Evolutionary conservation across 768 basidiomycete genomes (phyloP).

Genomic region (Strobilomyces echinocephalus): DNA sequence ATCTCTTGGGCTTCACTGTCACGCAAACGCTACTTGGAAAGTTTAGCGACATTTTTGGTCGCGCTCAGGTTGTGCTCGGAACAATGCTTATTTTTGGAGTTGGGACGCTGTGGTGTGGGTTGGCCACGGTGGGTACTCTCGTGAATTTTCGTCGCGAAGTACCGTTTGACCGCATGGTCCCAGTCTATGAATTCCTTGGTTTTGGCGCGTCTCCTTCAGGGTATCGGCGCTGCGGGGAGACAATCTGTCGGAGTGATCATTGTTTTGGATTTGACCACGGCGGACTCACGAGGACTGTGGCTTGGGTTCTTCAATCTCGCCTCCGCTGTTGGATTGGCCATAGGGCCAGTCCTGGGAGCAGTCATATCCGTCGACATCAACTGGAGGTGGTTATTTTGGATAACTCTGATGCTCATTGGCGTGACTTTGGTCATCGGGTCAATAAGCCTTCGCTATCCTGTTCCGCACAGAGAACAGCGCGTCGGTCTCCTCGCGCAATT

Average conservation of each 20-base stretch:
- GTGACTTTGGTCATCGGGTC: conserved; percentile 27
- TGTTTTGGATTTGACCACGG: conserved; percentile 33
- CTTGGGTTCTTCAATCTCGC: conserved; percentile 34
- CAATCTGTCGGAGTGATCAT: conserved; percentile 35
- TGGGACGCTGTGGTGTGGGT: conserved; percentile 32
- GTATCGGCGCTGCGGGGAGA: conserved; percentile 35
- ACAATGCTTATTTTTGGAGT: conserved; percentile 34
- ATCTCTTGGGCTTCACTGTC: conserved; percentile 34
- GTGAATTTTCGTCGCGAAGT: not conserved
- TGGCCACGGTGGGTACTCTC: conserved; percentile 25
- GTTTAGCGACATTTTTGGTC: conserved; percentile 35
- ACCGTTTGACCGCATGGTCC: conserved; percentile 3
- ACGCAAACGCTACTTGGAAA: conserved; percentile 33
- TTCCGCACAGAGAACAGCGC: conserved; percentile 30
- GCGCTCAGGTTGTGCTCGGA: conserved; percentile 30
- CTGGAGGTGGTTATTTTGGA: conserved; percentile 49
- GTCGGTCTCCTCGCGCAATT: conserved; percentile 31
- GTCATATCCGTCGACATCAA: conserved; percentile 38
- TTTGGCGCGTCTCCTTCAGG: conserved; percentile 31
- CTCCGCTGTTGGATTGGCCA: conserved; percentile 40
- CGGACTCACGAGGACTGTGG: conserved; percentile 34
- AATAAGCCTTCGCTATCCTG: conserved; percentile 28
- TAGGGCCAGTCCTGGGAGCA: conserved; percentile 46
- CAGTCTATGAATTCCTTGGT: conserved; percentile 35
- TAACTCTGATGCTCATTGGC: conserved; percentile 33